phyloP scores from a whole-genome alignment of 148 eudicot genomes.

The Suaeda aralocaspica region DNA sequence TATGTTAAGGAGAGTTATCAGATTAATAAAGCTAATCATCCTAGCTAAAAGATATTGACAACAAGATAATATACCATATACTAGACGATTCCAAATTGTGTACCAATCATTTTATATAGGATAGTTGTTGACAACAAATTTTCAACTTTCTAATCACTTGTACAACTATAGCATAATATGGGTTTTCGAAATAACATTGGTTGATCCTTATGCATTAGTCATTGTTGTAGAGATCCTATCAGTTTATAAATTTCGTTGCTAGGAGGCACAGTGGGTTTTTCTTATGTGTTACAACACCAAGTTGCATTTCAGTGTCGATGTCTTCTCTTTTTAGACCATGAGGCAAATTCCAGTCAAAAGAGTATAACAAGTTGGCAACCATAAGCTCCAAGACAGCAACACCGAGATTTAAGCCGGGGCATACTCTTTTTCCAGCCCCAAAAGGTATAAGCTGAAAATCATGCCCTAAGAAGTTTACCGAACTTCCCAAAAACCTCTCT shows the following conservation, averaged over 20 bases:
- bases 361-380: conserved; percentile 36
- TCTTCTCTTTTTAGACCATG: conserved; percentile 28
- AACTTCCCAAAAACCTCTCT: conserved; percentile 33
- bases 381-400: conserved; percentile 27
- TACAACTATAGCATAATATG: too few relatives aligned
- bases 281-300: conserved; percentile 40
- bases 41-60: too few relatives aligned
- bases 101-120: too few relatives aligned
- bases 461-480: conserved; percentile 25
- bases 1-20: too few relatives aligned
- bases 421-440: conserved; percentile 41
- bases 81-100: too few relatives aligned
- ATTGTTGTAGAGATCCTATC: too few relatives aligned
- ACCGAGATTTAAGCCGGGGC: conserved; percentile 39
- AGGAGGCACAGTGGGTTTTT: conserved; percentile 34
- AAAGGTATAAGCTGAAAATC: conserved; percentile 36
- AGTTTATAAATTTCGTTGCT: conserved; percentile 14
- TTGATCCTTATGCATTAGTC: too few relatives aligned
- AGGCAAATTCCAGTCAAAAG: conserved; percentile 44
- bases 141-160: too few relatives aligned
- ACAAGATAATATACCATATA: too few relatives aligned
- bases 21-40: too few relatives aligned
- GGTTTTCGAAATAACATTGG: too few relatives aligned
- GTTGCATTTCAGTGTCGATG: conserved; percentile 28
- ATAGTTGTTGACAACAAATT: too few relatives aligned